Percentiles rank a stretch among this genome's conserved stretches.
Conservation (phyloP, 192 early-diverging fungal species). For the Ambispora gerdemannii region DNA sequence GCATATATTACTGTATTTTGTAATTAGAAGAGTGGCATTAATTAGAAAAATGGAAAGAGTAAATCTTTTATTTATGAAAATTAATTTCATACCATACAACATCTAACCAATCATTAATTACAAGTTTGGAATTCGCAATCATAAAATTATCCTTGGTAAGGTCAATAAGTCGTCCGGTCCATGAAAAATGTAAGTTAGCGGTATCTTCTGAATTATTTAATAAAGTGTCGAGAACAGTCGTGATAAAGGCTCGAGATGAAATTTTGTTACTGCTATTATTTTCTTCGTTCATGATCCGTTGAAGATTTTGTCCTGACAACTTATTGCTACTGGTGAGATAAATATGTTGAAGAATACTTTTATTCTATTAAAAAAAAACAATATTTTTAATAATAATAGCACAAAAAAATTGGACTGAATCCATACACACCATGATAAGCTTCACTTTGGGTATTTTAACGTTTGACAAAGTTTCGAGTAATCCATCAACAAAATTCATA, state of each 20-base stretch:
- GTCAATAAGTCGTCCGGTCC: slow-evolving; percentile 18
- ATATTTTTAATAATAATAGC: too few species aligned
- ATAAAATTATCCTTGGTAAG: neutral
- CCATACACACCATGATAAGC: slow-evolving; percentile 6
- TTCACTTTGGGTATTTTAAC: neutral
- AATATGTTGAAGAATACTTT: slow-evolving; percentile 22
- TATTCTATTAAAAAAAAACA: slow-evolving; percentile 15
- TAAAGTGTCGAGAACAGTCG: neutral
- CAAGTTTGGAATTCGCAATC: slow-evolving; percentile 12
- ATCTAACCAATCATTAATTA: slow-evolving; percentile 23
- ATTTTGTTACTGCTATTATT: neutral
- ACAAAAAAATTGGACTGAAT: too few species aligned
- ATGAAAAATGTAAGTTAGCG: neutral
- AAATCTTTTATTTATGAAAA: neutral
- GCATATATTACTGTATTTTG: neutral
- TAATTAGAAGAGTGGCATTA: too few species aligned
- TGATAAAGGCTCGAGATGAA: neutral
- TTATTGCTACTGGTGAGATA: neutral
- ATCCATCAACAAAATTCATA: too few species aligned
- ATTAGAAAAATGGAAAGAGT: neutral
- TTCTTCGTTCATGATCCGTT: neutral
- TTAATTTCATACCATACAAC: neutral
- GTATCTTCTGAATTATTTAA: neutral
- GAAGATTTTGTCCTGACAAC: neutral
- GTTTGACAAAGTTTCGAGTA: too few species aligned